Base-by-base conservation (phyloP, 1,284 basidiomycete species). In the Cutaneotrichosporon sp. region DNA sequence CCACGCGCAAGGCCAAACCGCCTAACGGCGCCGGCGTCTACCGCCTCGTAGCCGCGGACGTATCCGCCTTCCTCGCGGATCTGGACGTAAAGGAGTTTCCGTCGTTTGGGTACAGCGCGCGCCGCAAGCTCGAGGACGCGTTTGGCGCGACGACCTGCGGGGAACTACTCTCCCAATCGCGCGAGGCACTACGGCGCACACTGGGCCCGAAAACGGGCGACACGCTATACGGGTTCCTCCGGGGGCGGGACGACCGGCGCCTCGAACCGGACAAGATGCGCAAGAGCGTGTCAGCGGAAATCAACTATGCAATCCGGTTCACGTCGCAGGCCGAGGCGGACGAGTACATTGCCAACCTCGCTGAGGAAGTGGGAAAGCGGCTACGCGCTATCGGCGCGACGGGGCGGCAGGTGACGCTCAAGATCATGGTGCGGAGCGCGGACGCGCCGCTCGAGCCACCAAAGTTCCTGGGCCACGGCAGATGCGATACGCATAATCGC, bases 271-370 rank as follows among this genome's bases (percentile, higher is more conserved):
- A 89, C 67, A 90, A 90, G 65, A 81, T 84, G 51, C 78, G 91
- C 62, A 90, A 90, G 71, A 88, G 85, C 4, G 89, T 97, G 13
- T 88, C 85, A 13, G 90, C 87, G 49, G 91, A 94, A 69, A 89
- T 94, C 64, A 96, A 91, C 68, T 98, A 97, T 72, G 94, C 91
- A 0, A 97, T 98, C 50, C 85, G 94, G 3, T 97, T 98, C 69
- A 82, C 87, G 66, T 84, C 81, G 48, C 80, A 84, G 52, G 83
- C 84, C 34, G 86, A 96, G 66, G 90, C 88, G 1, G 84, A 90
- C 65, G 74, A 76, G 0, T 94, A 93, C 64, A 76, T 94, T 4
- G 77, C 76, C 49, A 83, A 86, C 58, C 82, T 97, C 72, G 84
- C 84, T 0, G 79, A 77, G 30, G 91, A 90, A 72, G 86, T 89